These are phyloP conservation scores for Ochromonadaceae sp. DNA, from an alignment of 352 stramenopile genomes.

Conservation along the genomic window DNA sequence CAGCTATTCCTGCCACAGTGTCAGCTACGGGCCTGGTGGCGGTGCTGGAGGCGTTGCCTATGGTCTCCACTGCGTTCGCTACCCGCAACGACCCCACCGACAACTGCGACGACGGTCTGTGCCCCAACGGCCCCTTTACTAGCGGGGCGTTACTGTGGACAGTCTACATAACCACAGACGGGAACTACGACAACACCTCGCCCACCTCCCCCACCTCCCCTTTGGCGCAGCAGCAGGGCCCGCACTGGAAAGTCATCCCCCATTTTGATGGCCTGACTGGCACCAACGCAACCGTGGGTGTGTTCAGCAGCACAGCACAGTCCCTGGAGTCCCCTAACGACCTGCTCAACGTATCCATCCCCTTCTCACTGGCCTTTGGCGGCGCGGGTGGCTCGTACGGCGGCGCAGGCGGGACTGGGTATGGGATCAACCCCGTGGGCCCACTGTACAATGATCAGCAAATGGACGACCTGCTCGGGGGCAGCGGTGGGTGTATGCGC, in stretches of 20 bases:
- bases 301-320: not conserved
- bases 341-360: constrained; percentile 43
- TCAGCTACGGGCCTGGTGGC: constrained; percentile 42
- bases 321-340: constrained; percentile 24
- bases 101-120: constrained; percentile 52
- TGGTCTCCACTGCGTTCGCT: constrained; percentile 49
- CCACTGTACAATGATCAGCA: constrained; percentile 34
- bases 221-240: constrained; percentile 21
- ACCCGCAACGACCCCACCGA: constrained; percentile 48
- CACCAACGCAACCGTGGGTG: constrained; percentile 11
- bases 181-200: constrained; percentile 48
- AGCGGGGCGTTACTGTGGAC: constrained; percentile 68
- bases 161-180: constrained; percentile 60
- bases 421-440: constrained; percentile 29
- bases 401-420: constrained; percentile 40
- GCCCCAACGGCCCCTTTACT: constrained; percentile 49
- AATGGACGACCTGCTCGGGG: constrained; percentile 61
- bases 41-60: constrained; percentile 37
- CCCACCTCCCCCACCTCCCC: constrained; percentile 52
- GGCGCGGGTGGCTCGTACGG: constrained; percentile 47
- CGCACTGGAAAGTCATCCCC: constrained; percentile 25
- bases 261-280: constrained; percentile 17
- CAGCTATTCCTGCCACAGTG: constrained; percentile 47
- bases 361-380: constrained; percentile 73
- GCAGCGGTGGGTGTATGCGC: constrained; percentile 69